Conservation (phyloP, 2,329 filamentous ascomycete genomes). For the Cryphonectria radicalis region DNA sequence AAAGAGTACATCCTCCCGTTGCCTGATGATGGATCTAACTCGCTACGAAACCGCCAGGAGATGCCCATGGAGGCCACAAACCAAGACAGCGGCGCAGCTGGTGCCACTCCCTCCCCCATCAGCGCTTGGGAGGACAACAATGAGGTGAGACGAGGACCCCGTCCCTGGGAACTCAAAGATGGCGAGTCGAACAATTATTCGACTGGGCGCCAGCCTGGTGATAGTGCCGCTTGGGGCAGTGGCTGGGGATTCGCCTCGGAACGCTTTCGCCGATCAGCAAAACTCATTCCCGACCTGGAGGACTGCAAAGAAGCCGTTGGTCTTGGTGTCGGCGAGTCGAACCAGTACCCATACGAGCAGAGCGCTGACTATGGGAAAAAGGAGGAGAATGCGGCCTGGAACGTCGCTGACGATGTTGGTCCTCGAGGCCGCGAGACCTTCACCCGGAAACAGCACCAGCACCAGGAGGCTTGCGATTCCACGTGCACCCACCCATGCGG, state of each 20-base stretch:
- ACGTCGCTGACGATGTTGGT: background rate
- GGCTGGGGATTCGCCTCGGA: constrained; percentile 24
- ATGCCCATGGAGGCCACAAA: background rate
- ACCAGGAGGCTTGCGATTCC: background rate
- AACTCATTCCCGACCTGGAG: constrained; percentile 20
- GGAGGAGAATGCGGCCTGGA: background rate
- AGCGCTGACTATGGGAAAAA: constrained; percentile 15
- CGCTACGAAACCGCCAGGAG: background rate
- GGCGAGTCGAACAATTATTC: background rate
- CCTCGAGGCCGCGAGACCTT: background rate
- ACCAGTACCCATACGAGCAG: constrained; percentile 17
- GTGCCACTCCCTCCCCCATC: background rate
- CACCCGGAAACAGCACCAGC: background rate
- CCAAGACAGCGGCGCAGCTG: background rate
- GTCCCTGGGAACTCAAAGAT: background rate
- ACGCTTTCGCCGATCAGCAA: constrained; percentile 19
- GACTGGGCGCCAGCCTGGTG: background rate
- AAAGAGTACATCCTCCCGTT: constrained; percentile 25
- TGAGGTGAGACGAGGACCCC: constrained; percentile 13
- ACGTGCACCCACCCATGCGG: background rate
- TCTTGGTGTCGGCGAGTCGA: constrained; percentile 7
- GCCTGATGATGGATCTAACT: constrained; percentile 17
- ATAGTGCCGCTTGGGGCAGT: constrained; percentile 16
- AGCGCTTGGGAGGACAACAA: background rate
- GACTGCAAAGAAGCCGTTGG: constrained; percentile 25